phyloP scores from a whole-genome alignment of 1,284 basidiomycete genomes.

The Sanghuangporus baumii region DNA sequence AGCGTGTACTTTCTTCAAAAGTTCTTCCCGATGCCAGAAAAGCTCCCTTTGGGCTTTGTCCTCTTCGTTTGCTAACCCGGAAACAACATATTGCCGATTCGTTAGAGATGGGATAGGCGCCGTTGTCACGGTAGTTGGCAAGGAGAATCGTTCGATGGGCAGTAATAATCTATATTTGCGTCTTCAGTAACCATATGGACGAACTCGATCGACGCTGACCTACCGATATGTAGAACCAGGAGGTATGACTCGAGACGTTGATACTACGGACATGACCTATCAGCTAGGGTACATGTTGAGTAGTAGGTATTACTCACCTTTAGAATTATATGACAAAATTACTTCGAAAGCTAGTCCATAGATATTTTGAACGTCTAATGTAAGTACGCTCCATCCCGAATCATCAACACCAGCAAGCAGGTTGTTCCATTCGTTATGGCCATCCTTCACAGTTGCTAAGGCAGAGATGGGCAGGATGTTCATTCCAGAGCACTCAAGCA shows the following conservation, averaged over 20 bases:
- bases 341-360: slow-evolving; percentile 89
- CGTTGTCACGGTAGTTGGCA: slow-evolving; percentile 53
- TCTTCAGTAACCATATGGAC: slow-evolving; percentile 6
- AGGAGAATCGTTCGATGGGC: slow-evolving; percentile 65
- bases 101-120: slow-evolving; percentile 79
- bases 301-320: slow-evolving; percentile 36
- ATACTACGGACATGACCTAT: slow-evolving; percentile 14
- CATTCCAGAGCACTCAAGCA: slow-evolving; percentile 81
- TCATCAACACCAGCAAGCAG: slow-evolving; percentile 43
- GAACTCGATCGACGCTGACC: not conserved
- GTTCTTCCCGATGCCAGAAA: slow-evolving; percentile 92
- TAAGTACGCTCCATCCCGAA: slow-evolving; percentile 77
- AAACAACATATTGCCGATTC: slow-evolving; percentile 89
- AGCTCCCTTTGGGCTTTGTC: slow-evolving; percentile 63
- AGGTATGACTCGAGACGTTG: slow-evolving; percentile 12
- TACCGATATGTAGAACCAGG: slow-evolving; percentile 17
- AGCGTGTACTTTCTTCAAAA: slow-evolving; percentile 65
- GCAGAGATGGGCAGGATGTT: slow-evolving; percentile 64
- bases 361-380: slow-evolving; percentile 82
- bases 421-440: slow-evolving; percentile 24
- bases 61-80: slow-evolving; percentile 54
- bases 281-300: not conserved
- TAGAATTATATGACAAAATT: slow-evolving; percentile 60
- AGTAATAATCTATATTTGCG: slow-evolving; percentile 58
- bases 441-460: slow-evolving; percentile 15